Base-by-base conservation (phyloP, 1,284 basidiomycete genomes). In the Porphyrellus sp. region DNA sequence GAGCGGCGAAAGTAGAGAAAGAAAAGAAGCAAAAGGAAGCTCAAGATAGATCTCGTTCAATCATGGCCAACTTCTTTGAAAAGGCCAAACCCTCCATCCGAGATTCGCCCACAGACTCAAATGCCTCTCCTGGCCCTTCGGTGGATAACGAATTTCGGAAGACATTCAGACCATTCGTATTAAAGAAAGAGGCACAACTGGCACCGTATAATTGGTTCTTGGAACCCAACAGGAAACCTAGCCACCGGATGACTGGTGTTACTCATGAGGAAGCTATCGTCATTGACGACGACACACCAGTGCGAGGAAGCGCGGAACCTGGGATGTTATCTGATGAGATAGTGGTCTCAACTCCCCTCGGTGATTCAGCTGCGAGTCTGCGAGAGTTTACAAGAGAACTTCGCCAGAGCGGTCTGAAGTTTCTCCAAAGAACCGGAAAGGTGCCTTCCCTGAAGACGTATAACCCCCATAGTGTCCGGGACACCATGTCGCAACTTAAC, bases 31-130 rank as follows among this genome's bases (percentile, higher is more conserved):
- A 79, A 53, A 80, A 81, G 49, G 83, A 86, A 56, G 78, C 81
- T 1, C 81, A 85, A 49, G 77, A 80, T 43, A 89, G 81, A 66
- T 86, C 88, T 1, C 80, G 83, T n/a, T 83, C 81, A 2, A 71
- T 89, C 8, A 82, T 91, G 82, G 78, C 81, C 2, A 86, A 71
- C 61, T 91, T 91, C 72, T 89, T 91, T 63, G 73, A 77, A 27
- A 89, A 88, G 67, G 65, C 78, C 8, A 81, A 78, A 54, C 64
- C 72, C 38, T 49, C 69, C 8, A 47, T 64, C 42, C 55, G 62
- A 7, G 54, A 64, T 38, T 57, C 69, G 8, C 62, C 72, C 4
- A 57, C 71, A 33, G 70, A 72, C 21, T 59, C 62, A 3, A 58
- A 62, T 34, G 58, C 64, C 25, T 65, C 67, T n/a, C 69, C 75